A percentile compares a stretch with the other conserved stretches of the same genome.
Evolutionary conservation across 2,329 filamentous ascomycete species (phyloP).

Genomic region (Phyllosticta ampelicida): DNA sequence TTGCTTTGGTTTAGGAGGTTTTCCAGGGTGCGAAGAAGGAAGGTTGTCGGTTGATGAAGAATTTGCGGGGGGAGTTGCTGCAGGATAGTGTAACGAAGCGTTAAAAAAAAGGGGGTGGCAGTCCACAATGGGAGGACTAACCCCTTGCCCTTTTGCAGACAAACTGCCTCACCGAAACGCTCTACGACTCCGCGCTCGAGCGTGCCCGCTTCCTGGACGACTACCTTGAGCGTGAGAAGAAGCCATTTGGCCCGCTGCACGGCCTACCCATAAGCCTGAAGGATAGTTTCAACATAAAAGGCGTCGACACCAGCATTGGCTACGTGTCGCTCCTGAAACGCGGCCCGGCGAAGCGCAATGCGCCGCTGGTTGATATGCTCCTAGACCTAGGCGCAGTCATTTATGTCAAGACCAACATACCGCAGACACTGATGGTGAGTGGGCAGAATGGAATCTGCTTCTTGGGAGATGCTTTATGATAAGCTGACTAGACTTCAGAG

Average conservation of each 20-base stretch:
- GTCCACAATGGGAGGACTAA: too few relatives aligned
- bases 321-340: constrained; percentile 34
- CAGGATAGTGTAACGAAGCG: too few relatives aligned
- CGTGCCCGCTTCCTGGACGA: constrained; percentile 21
- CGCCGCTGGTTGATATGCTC: constrained; percentile 25
- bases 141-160: constrained; percentile 12
- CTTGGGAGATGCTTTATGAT: neutral
- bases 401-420: constrained; percentile 43
- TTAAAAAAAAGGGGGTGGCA: too few relatives aligned
- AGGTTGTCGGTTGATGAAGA: too few relatives aligned
- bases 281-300: constrained; percentile 41
- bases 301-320: constrained; percentile 36
- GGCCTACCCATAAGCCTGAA: constrained; percentile 42
- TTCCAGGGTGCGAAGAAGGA: too few relatives aligned
- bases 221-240: constrained; percentile 24
- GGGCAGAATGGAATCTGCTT: neutral
- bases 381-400: constrained; percentile 38
- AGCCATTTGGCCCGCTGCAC: constrained; percentile 34
- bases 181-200: constrained; percentile 26
- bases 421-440: constrained; percentile 43
- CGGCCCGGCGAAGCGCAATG: constrained; percentile 12
- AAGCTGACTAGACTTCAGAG: constrained; percentile 13
- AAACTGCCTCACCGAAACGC: constrained; percentile 31
- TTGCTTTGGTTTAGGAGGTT: neutral
- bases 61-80: too few relatives aligned